These are phyloP conservation scores for Gentiana dahurica DNA, from an alignment of 257 asterid genomes.

Conservation along the genomic window DNA sequence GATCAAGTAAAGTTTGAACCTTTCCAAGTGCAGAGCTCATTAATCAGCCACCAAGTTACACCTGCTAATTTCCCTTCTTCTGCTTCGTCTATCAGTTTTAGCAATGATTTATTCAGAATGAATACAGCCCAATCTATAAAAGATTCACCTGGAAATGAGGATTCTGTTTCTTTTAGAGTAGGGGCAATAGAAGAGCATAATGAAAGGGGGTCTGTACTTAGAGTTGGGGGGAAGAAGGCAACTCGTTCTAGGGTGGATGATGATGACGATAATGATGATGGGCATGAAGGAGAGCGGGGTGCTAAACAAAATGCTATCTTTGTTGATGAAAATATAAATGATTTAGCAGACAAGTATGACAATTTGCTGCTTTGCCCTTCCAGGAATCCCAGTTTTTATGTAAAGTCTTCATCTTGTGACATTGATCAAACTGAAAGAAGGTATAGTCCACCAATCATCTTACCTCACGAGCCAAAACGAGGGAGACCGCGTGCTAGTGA, in stretches of 20 bases:
- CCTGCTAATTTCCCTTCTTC: too few relatives aligned
- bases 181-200: neutral
- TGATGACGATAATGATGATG: constrained; percentile 1
- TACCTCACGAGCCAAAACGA: constrained; percentile 13
- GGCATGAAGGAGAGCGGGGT: constrained; percentile 1
- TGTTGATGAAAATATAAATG: constrained; percentile 3
- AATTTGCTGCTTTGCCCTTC: constrained; percentile 13
- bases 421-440: neutral
- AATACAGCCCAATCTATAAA: neutral
- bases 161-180: neutral
- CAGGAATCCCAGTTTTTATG: constrained; percentile 16
- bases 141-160: neutral
- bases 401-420: neutral
- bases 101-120: neutral
- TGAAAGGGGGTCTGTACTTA: neutral
- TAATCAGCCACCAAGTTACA: neutral
- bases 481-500: constrained; percentile 25
- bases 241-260: neutral
- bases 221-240: constrained; percentile 5
- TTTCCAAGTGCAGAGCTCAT: neutral
- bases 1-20: neutral
- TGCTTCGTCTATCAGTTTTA: neutral
- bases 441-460: neutral
- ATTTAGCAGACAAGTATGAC: constrained; percentile 13
- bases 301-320: constrained; percentile 14